These are phyloP conservation scores for Lepraria neglecta DNA, from an alignment of 495 filamentous ascomycete species.

Conservation along the genomic window DNA sequence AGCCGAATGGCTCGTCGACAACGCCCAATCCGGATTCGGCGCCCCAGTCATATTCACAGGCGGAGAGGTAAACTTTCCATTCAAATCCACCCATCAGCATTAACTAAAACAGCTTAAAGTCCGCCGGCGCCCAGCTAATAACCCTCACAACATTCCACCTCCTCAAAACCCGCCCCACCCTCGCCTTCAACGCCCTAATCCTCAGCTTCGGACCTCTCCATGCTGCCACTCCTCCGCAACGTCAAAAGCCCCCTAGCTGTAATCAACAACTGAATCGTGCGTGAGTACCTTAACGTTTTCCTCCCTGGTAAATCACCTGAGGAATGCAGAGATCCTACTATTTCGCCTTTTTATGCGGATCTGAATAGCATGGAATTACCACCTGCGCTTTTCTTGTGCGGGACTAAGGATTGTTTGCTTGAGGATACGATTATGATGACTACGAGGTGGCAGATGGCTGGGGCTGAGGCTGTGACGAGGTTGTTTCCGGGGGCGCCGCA, in stretches of 20 bases:
- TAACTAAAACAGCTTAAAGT: conserved; percentile 23
- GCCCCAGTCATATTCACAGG: conserved; percentile 29
- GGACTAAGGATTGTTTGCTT: conserved; percentile 48
- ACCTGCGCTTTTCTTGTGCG: conserved; percentile 46
- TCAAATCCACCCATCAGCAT: not conserved
- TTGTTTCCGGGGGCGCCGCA: conserved; percentile 49
- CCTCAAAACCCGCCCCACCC: conserved; percentile 32
- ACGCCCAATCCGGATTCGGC: conserved; percentile 31
- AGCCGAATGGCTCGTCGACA: conserved; percentile 46
- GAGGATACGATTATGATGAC: conserved; percentile 53
- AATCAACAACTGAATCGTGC: conserved; percentile 36
- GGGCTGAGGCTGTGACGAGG: conserved; percentile 44
- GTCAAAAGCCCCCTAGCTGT: conserved; percentile 30
- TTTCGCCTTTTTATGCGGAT: conserved; percentile 44
- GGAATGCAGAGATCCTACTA: conserved; percentile 34
- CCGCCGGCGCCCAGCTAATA: conserved; percentile 46
- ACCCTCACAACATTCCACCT: conserved; percentile 42
- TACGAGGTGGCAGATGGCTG: conserved; percentile 45
- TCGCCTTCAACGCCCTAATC: conserved; percentile 40
- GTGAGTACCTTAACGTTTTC: conserved; percentile 39
- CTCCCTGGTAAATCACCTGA: conserved; percentile 36
- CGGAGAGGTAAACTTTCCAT: conserved; percentile 24
- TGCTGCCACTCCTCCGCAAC: conserved; percentile 32
- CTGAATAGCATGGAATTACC: conserved; percentile 41
- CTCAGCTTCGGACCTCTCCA: conserved; percentile 45